These are phyloP conservation scores for Saitozyma podzolica DNA, from an alignment of 768 basidiomycete species.

Conservation along the genomic window DNA sequence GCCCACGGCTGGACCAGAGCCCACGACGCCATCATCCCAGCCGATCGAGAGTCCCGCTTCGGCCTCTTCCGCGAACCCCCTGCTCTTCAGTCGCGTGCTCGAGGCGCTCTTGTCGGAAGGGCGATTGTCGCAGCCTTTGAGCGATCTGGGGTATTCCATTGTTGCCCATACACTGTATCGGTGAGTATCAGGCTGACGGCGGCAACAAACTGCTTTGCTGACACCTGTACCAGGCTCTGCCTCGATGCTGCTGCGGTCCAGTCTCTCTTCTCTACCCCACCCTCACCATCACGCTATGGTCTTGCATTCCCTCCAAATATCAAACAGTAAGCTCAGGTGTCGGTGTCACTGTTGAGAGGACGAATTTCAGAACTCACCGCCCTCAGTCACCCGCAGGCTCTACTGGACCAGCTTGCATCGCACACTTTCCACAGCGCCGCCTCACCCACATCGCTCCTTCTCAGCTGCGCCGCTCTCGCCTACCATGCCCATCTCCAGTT, in stretches of 20 bases:
- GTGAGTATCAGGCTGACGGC: slow-evolving; percentile 4
- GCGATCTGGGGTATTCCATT: slow-evolving; percentile 11
- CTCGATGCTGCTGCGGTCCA: slow-evolving; percentile 8
- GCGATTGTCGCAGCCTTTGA: background rate
- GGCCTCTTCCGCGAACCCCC: too few species aligned
- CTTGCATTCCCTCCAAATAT: slow-evolving; percentile 3
- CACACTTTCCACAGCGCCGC: slow-evolving; percentile 11
- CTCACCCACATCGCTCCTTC: slow-evolving; percentile 9
- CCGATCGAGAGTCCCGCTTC: too few species aligned
- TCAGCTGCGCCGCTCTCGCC: slow-evolving; percentile 13
- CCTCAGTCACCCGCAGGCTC: slow-evolving; percentile 9
- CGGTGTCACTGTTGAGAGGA: too few species aligned
- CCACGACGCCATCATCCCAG: background rate
- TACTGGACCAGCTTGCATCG: slow-evolving; percentile 11
- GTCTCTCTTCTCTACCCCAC: background rate
- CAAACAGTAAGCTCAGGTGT: slow-evolving; percentile 6
- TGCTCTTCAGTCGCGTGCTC: slow-evolving; percentile 5
- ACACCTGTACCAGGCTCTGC: slow-evolving; percentile 5
- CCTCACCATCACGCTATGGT: background rate
- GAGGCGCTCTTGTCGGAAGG: slow-evolving; percentile 8
- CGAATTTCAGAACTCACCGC: background rate
- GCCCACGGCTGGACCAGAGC: slow-evolving; percentile 2
- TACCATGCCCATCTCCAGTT: slow-evolving; percentile 19
- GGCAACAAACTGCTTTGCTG: background rate
- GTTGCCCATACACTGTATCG: slow-evolving; percentile 12